Evolutionary conservation across 2,329 filamentous ascomycete genomes (phyloP).

Genomic region (Penicillium concentricum): DNA sequence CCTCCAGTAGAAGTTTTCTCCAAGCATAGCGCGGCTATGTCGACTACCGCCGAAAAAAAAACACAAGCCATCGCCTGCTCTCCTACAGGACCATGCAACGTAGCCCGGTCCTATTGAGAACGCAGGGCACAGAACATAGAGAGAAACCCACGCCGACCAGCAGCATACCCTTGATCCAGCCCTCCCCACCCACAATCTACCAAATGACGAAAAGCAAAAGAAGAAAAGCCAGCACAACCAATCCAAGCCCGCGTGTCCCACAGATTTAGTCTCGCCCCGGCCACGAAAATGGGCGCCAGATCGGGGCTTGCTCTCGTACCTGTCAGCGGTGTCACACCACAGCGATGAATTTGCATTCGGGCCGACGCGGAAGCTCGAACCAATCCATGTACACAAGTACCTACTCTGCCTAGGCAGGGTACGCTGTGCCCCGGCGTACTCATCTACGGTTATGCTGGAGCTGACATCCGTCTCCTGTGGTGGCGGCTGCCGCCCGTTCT

Average conservation of each 20-base stretch:
- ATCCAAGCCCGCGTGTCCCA: conserved; percentile 11
- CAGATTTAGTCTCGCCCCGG: conserved; percentile 14
- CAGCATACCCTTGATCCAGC: conserved; percentile 1
- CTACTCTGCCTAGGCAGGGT: not conserved
- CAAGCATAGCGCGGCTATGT: conserved; percentile 18
- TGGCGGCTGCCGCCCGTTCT: conserved; percentile 3
- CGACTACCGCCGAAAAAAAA: conserved; percentile 3
- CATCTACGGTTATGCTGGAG: not conserved
- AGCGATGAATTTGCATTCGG: conserved; percentile 17
- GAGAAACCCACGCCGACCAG: not conserved
- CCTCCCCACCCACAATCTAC: not conserved
- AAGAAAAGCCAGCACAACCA: not conserved
- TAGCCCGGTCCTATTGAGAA: conserved; percentile 7
- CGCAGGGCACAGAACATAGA: conserved; percentile 1
- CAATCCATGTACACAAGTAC: conserved; percentile 3
- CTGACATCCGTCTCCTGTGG: conserved; percentile 13
- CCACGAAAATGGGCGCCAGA: conserved; percentile 14
- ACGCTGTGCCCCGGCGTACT: not conserved
- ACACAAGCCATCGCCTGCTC: not conserved
- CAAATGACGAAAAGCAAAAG: not conserved
- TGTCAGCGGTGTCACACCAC: conserved; percentile 21
- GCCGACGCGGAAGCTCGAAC: conserved; percentile 15
- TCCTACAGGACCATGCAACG: not conserved
- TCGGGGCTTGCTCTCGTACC: conserved; percentile 16
- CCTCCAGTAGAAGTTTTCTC: not conserved